Evolutionary conservation across 2,329 filamentous ascomycete genomes (phyloP).

Genomic region (Aspergillus sp.): DNA sequence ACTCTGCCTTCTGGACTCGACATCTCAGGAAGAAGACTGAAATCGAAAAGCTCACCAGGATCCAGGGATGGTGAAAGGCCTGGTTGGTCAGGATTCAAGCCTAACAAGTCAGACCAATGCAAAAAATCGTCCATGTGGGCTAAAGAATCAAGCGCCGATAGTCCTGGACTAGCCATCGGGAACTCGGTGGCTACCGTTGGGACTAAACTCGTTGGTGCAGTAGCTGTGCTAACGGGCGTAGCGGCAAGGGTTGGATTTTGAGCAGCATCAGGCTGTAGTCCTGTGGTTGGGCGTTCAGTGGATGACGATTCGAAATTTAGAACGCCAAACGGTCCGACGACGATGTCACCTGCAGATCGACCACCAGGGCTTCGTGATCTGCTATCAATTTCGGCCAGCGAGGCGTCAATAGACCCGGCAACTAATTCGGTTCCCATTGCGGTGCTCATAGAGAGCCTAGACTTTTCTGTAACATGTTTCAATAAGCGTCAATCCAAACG

Average conservation of each 20-base stretch:
- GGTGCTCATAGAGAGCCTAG: conserved; percentile 30
- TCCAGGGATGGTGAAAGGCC: conserved; percentile 13
- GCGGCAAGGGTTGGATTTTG: background rate
- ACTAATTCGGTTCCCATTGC: conserved; percentile 23
- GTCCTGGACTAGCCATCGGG: background rate
- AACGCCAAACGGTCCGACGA: conserved; percentile 30
- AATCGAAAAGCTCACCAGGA: conserved; percentile 5
- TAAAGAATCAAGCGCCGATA: conserved; percentile 19
- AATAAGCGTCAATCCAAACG: background rate
- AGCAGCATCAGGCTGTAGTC: background rate
- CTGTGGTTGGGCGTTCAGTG: background rate
- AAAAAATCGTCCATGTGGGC: conserved; percentile 28
- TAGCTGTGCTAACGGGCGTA: background rate
- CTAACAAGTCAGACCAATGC: conserved; percentile 33
- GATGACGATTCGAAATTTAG: conserved; percentile 18
- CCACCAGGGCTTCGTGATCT: conserved; percentile 21
- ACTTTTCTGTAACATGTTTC: conserved; percentile 20
- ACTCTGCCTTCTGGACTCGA: background rate
- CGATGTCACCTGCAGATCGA: conserved; percentile 16
- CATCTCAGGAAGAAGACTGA: background rate
- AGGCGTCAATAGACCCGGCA: conserved; percentile 30
- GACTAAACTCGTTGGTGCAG: background rate
- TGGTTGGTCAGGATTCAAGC: conserved; percentile 23
- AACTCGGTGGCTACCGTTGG: background rate
- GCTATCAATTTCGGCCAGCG: conserved; percentile 30